phyloP scores from a whole-genome alignment of 257 asterid genomes.

The Knoxia roxburghii region DNA sequence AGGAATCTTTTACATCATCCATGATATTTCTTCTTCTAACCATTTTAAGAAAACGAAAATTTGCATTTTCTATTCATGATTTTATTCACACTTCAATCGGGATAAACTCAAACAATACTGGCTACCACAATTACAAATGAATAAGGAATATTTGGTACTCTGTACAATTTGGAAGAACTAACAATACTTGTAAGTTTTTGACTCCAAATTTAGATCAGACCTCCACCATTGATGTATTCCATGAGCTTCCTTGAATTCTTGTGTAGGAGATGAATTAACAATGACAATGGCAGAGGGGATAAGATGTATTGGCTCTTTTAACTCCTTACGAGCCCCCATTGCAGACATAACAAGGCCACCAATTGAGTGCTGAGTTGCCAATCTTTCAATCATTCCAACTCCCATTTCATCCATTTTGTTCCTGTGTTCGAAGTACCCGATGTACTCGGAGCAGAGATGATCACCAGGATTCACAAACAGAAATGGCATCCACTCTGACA shows the following conservation, averaged over 20 bases:
- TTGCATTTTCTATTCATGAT: too few species aligned
- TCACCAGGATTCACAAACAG: constrained; percentile 67
- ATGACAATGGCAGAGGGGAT: constrained; percentile 72
- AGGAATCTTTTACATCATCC: too few species aligned
- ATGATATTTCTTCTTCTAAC: too few species aligned
- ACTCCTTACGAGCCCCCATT: constrained; percentile 46
- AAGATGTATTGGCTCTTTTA: constrained; percentile 76
- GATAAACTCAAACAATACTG: background rate
- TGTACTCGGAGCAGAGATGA: constrained; percentile 71
- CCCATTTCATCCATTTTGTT: constrained; percentile 74
- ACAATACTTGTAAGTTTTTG: constrained; percentile 38
- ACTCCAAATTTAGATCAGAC: constrained; percentile 40
- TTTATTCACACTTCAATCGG: too few species aligned
- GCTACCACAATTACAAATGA: background rate
- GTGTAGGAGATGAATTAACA: constrained; percentile 43
- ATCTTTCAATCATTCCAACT: constrained; percentile 56
- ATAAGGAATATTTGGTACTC: background rate
- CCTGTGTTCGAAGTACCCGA: constrained; percentile 82
- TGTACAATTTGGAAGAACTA: constrained; percentile 6
- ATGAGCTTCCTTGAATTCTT: constrained; percentile 69
- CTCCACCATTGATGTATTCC: constrained; percentile 99
- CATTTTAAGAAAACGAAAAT: too few species aligned
- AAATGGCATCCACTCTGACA: constrained; percentile 64
- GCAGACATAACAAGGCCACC: constrained; percentile 64
- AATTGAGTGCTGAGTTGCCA: constrained; percentile 79